Base-by-base conservation (phyloP, 2,329 filamentous ascomycete species). In the Hypomyces perniciosus region DNA sequence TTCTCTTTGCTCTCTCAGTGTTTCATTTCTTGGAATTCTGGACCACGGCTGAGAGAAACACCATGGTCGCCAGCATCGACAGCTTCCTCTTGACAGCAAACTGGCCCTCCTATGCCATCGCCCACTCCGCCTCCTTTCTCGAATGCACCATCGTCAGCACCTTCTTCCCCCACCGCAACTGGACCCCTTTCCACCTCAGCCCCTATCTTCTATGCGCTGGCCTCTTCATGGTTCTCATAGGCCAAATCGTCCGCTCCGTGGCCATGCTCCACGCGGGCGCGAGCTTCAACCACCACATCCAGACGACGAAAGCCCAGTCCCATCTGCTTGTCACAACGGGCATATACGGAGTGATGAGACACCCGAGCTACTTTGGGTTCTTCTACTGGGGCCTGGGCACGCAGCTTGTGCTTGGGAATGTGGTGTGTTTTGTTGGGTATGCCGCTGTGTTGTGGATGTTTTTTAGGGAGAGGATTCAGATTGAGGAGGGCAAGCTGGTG, bases 21-120 rank as follows among this genome's bases (percentile, higher is more conserved):
- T 97, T 97, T 72, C 93, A 99, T 75, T 97, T 96, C 71, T 84
- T 97, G 68, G 93, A 99, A 71, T 99, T 91, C 75, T 95, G 84
- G 77, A 89, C 85, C 31, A 96, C 92, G 0, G 91, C 92, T 7
- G 75, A 78, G 50, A 88, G 87, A 72, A 97, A 97, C 69, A 89
- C 88, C 0, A 76, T 78, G 12, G 77, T 83, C 46, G 89, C 88
- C 20, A 80, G 77, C 27, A 75, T 91, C 20, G 79, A 80, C 48
- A 86, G 88, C 34, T 99, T 95, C 67, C 80, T 99, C 10, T 77
- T 97, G 34, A 85, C 84, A 35, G 83, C 82, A 45, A 99, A 99
- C 68, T 93, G 93, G 67, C 81, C 80, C 40, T 83, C 82, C 5
- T 97, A 97, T 69, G 86, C 86, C 55, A 78, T 89, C 58, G 93